These are phyloP conservation scores for Colletotrichum sansevieriae DNA, from an alignment of 2,329 filamentous ascomycete genomes.

Conservation along the genomic window DNA sequence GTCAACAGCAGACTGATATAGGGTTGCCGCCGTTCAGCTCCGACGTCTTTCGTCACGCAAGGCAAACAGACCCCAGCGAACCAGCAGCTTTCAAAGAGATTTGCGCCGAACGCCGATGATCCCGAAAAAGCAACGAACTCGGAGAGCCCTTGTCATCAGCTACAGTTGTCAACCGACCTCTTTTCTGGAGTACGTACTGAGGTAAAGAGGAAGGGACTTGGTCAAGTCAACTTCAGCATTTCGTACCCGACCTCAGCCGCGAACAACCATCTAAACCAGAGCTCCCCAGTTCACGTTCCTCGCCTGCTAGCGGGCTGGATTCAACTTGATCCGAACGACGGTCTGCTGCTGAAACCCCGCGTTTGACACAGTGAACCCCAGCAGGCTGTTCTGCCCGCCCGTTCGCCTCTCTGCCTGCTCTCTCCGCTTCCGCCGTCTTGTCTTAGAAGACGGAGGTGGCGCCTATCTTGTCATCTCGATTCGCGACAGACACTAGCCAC, in stretches of 20 bases:
- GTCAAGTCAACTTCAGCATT: neutral
- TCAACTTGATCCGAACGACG: slow-evolving; percentile 24
- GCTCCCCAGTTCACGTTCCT: slow-evolving; percentile 4
- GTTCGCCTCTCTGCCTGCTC: slow-evolving; percentile 1
- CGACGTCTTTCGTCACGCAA: slow-evolving; percentile 10
- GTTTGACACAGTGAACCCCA: neutral
- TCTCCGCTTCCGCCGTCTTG: slow-evolving; percentile 28
- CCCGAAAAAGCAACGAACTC: slow-evolving; percentile 38
- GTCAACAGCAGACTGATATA: too few relatives aligned
- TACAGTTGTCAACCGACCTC: neutral
- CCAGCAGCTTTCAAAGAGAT: neutral
- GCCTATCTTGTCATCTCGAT: slow-evolving; percentile 33
- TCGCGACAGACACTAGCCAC: slow-evolving; percentile 32
- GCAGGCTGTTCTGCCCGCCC: slow-evolving; percentile 9
- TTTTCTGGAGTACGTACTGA: too few relatives aligned
- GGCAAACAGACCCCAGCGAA: neutral
- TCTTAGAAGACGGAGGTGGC: slow-evolving; percentile 35
- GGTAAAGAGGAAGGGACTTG: neutral
- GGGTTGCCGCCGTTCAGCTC: neutral
- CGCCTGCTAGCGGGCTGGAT: slow-evolving; percentile 7
- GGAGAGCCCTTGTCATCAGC: neutral
- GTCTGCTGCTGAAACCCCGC: slow-evolving; percentile 31
- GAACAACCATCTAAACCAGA: neutral
- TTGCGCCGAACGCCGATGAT: slow-evolving; percentile 27
- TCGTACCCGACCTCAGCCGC: neutral